Evolutionary conservation across 116 monocot genomes (phyloP), one percentile per base, ranked within the genome.

Genomic region (Cymodocea nodosa): DNA sequence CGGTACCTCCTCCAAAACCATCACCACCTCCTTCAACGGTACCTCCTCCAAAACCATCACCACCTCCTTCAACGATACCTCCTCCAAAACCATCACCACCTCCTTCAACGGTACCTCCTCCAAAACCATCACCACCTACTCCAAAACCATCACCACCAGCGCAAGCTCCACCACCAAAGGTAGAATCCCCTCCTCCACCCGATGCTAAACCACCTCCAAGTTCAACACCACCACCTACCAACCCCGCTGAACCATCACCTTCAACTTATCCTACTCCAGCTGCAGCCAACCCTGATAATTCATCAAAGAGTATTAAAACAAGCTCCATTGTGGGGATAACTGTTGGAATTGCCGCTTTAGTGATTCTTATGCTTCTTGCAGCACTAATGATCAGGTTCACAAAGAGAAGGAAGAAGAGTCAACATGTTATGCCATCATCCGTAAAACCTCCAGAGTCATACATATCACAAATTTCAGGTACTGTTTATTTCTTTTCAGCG

Each of bases 401-500:
- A 49, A 73, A 44, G 40, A 73, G 50, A 23, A 23, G 51, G 52
- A 74, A 44, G 67, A 30, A 30, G 30, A 30, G 30, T 25, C 15
- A 14, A 9, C 65, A 65, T 58, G 65, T 56, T 14, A 24, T 63
- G 18, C 65, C 64, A 23, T 65, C 73, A 3, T 17, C 73, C 24
- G 2, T 30, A 48, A 15, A 12, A 35, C 54, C 73, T 57, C 18
- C 64, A 50, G 23, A 16, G 12, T 61, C 70, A 30, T 60, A 57
- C 25, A 18, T 16, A 12, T 70, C 70, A 30, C 61, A 65, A 50
- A 30, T 65, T 15, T 65, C 58, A 56, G 73, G 73, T 73, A 65
- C 50, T 16, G 52, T 62, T 61, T 67, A n/a, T 53, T 17, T 1
- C 30, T 52, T 30, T 54, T 53, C 11, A 24, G 9, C 14, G 35